phyloP scores from a whole-genome alignment of 2,329 filamentous ascomycete genomes.

The Pseudomassariella vexata region DNA sequence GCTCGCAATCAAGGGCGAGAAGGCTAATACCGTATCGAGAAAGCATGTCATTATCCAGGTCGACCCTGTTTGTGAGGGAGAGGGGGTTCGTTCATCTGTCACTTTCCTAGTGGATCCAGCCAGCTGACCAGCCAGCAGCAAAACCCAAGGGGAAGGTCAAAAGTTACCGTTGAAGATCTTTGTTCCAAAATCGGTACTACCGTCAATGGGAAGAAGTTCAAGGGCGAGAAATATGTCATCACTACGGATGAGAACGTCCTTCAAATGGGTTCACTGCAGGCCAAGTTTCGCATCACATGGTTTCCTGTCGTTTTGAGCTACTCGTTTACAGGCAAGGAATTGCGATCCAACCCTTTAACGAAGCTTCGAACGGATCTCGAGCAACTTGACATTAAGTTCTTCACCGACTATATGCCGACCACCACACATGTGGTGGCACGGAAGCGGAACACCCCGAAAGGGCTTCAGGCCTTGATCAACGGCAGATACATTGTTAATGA shows the following conservation, averaged over 20 bases:
- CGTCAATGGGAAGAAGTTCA: conserved; percentile 68
- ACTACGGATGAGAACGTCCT: conserved; percentile 56
- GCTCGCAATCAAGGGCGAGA: conserved; percentile 51
- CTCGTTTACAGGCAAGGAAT: conserved; percentile 66
- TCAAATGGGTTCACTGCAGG: conserved; percentile 64
- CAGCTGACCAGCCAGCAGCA: conserved; percentile 34
- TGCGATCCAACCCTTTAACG: conserved; percentile 59
- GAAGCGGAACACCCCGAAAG: conserved; percentile 85
- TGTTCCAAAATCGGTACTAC: conserved; percentile 80
- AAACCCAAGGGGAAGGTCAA: conserved; percentile 59
- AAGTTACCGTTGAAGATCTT: conserved; percentile 69
- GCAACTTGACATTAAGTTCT: conserved; percentile 81
- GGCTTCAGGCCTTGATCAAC: conserved; percentile 79
- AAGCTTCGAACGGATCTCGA: conserved; percentile 64
- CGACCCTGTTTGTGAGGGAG: conserved; percentile 55
- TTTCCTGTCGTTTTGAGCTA: conserved; percentile 75
- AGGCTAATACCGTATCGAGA: conserved; percentile 78
- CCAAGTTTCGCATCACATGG: conserved; percentile 70
- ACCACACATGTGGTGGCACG: conserved; percentile 87
- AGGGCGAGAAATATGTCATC: conserved; percentile 54
- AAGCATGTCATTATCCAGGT: conserved; percentile 81
- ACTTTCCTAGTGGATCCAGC: neutral
- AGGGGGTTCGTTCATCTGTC: conserved; percentile 50
- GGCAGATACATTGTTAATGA: conserved; percentile 71
- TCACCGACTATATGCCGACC: conserved; percentile 61